Conservation (phyloP, 1,284 basidiomycete genomes). For the Trichosporon ovoides region DNA sequence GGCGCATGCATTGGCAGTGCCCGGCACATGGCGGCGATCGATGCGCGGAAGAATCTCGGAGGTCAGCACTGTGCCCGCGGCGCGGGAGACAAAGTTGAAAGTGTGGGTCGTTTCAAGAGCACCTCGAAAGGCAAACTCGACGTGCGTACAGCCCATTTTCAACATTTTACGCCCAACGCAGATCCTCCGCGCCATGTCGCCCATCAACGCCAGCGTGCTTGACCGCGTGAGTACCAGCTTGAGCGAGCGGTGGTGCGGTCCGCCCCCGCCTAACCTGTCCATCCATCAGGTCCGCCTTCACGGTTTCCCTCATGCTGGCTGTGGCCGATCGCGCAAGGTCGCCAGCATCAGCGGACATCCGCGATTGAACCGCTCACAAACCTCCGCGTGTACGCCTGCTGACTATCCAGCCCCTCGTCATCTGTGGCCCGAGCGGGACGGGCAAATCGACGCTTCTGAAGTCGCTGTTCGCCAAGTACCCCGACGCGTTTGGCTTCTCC, state of each 20-base stretch:
- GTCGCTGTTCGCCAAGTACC: slow-evolving; percentile 74
- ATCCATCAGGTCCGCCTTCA: neutral
- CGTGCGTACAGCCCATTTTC: neutral
- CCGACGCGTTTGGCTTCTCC: slow-evolving; percentile 84
- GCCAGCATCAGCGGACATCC: too few species aligned
- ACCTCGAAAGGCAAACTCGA: too few species aligned
- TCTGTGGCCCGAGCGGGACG: slow-evolving; percentile 82
- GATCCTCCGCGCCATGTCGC: slow-evolving; percentile 2
- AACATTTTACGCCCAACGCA: neutral
- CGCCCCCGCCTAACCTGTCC: neutral
- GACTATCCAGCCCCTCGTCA: slow-evolving; percentile 58
- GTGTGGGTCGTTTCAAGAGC: too few species aligned
- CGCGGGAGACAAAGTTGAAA: too few species aligned
- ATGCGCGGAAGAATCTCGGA: too few species aligned
- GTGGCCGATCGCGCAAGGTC: neutral
- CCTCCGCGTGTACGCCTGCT: neutral
- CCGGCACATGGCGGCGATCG: too few species aligned
- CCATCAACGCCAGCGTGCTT: slow-evolving; percentile 1
- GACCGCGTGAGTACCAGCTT: neutral
- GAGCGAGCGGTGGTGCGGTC: neutral
- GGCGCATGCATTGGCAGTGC: too few species aligned
- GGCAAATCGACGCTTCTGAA: slow-evolving; percentile 90
- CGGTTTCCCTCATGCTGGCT: neutral
- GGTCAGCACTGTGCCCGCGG: too few species aligned
- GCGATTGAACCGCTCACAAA: neutral